These are phyloP conservation scores for Ophiocordyceps australis DNA, from an alignment of 2,329 filamentous ascomycete species.

Conservation along the genomic window DNA sequence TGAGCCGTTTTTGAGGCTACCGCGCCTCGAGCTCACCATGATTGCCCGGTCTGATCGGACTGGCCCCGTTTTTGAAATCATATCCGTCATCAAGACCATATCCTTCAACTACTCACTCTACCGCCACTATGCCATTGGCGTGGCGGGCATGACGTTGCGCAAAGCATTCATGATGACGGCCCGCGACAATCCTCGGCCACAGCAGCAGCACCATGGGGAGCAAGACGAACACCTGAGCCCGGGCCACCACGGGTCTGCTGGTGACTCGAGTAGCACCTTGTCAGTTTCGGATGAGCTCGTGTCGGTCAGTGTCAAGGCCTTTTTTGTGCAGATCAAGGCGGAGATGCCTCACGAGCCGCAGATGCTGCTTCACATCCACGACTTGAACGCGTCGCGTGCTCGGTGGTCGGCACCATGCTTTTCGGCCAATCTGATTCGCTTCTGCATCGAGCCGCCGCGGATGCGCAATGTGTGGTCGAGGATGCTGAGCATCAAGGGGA, in stretches of 20 bases:
- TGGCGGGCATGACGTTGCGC: slow-evolving; percentile 59
- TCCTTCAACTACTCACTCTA: slow-evolving; percentile 84
- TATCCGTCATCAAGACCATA: slow-evolving; percentile 62
- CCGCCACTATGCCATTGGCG: slow-evolving; percentile 74
- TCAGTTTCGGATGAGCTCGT: slow-evolving; percentile 46
- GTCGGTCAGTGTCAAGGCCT: slow-evolving; percentile 65
- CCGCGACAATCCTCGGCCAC: slow-evolving; percentile 17
- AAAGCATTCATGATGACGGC: slow-evolving; percentile 45
- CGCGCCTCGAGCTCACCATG: slow-evolving; percentile 72
- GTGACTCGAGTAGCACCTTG: slow-evolving; percentile 14
- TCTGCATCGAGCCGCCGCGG: slow-evolving; percentile 76
- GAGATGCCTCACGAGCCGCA: slow-evolving; percentile 79
- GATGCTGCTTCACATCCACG: slow-evolving; percentile 78
- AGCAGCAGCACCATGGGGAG: too few species aligned
- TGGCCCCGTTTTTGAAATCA: slow-evolving; percentile 74
- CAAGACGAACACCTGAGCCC: slow-evolving; percentile 8
- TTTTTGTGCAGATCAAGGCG: slow-evolving; percentile 73
- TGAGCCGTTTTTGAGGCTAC: slow-evolving; percentile 73
- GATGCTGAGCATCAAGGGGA: slow-evolving; percentile 64
- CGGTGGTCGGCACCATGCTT: slow-evolving; percentile 76
- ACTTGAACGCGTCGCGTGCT: slow-evolving; percentile 66
- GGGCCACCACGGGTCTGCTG: slow-evolving; percentile 8
- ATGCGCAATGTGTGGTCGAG: slow-evolving; percentile 75
- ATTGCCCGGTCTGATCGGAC: slow-evolving; percentile 74
- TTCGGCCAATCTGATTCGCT: slow-evolving; percentile 55